phyloP scores from a whole-genome alignment of 2,329 filamentous ascomycete genomes.

The Colletotrichum godetiae region DNA sequence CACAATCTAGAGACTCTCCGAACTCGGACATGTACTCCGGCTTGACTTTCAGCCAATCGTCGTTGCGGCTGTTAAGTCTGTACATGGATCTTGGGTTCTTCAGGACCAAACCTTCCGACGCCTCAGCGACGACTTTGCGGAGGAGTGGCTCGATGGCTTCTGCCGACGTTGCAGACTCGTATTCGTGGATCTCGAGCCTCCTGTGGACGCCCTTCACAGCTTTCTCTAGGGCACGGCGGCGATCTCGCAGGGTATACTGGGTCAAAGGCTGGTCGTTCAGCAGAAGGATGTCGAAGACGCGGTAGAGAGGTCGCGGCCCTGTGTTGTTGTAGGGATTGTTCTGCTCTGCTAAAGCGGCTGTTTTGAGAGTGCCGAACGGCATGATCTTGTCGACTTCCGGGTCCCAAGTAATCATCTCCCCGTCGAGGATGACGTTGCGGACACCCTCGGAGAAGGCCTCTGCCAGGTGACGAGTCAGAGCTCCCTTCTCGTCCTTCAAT shows the following conservation, averaged over 20 bases:
- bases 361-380: conserved; percentile 92
- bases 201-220: conserved; percentile 78
- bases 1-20: conserved; percentile 90
- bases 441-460: conserved; percentile 83
- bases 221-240: conserved; percentile 78
- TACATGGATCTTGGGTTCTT: conserved; percentile 94
- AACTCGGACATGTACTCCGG: conserved; percentile 98
- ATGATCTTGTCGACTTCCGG: conserved; percentile 85
- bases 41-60: conserved; percentile 99
- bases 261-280: conserved; percentile 86
- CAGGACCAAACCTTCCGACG: conserved; percentile 89
- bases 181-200: conserved; percentile 85
- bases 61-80: conserved; percentile 86
- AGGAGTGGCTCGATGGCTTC: conserved; percentile 83
- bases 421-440: conserved; percentile 89
- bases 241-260: conserved; percentile 83
- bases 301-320: conserved; percentile 80
- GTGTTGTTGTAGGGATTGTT: conserved; percentile 74
- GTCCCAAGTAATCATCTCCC: conserved; percentile 99
- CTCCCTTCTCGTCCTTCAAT: conserved; percentile 78
- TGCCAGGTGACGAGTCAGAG: conserved; percentile 83
- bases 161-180: conserved; percentile 72
- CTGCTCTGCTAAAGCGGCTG: conserved; percentile 84
- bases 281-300: conserved; percentile 91
- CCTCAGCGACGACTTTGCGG: conserved; percentile 84